Conservation (phyloP, 306 rosid genomes). For the Vigna trinervia region DNA sequence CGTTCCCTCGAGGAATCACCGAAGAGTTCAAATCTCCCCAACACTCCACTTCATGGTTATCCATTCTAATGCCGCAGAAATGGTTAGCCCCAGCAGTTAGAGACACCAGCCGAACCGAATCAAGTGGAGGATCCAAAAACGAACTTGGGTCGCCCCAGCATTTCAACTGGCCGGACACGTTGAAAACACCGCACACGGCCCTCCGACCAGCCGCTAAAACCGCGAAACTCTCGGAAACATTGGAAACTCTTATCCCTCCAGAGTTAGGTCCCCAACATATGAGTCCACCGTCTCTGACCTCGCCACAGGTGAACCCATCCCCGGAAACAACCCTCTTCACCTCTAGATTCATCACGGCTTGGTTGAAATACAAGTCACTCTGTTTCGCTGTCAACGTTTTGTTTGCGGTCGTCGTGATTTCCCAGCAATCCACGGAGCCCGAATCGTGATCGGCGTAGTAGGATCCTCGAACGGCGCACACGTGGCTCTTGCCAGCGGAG, state of each 20-base stretch:
- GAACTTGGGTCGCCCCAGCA: conserved; percentile 79
- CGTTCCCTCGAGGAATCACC: conserved; percentile 62
- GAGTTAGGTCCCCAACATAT: conserved; percentile 91
- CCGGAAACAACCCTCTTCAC: conserved; percentile 74
- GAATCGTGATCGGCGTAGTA: conserved; percentile 69
- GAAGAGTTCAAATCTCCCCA: conserved; percentile 86
- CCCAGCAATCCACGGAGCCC: conserved; percentile 88
- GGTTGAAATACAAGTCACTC: conserved; percentile 57
- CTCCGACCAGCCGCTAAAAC: conserved; percentile 65
- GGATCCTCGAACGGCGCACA: conserved; percentile 82
- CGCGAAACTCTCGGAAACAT: conserved; percentile 53
- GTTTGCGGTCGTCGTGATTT: conserved; percentile 50
- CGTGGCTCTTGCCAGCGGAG: conserved; percentile 80
- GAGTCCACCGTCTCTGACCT: conserved; percentile 66
- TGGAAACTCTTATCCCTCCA: conserved; percentile 50
- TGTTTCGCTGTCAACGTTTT: conserved; percentile 52
- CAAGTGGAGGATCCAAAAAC: conserved; percentile 46
- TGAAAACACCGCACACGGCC: conserved; percentile 73
- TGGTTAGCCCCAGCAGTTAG: conserved; percentile 71
- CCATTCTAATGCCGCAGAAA: conserved; percentile 80
- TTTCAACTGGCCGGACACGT: conserved; percentile 55
- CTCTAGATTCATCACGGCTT: conserved; percentile 48
- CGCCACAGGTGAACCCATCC: conserved; percentile 82
- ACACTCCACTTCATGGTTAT: conserved; percentile 78
- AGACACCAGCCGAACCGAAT: conserved; percentile 45